Percentiles rank a stretch among this genome's conserved stretches.
These are phyloP conservation scores for Cudoniella acicularis DNA, from an alignment of 495 filamentous ascomycete genomes.

Conservation along the genomic window DNA sequence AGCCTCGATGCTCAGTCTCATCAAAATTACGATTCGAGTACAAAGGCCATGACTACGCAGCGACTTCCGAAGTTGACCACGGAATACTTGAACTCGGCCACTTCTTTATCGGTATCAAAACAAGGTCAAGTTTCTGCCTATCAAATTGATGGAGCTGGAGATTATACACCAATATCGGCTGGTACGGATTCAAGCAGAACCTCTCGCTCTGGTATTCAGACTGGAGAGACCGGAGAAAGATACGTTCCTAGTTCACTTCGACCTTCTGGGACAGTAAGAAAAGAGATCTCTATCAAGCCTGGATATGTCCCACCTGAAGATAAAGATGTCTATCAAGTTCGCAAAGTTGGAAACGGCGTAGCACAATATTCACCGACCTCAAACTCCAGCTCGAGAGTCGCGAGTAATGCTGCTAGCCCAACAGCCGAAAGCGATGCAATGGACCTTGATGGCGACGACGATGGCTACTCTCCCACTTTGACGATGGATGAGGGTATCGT, in stretches of 20 bases:
- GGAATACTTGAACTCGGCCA: background rate
- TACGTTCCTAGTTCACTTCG: conserved; percentile 1
- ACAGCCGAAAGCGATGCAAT: background rate
- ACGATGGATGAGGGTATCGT: background rate
- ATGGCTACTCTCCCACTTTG: background rate
- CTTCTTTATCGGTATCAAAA: background rate
- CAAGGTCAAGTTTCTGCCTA: background rate
- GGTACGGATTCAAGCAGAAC: background rate
- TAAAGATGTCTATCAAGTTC: background rate
- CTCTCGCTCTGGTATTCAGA: conserved; percentile 1
- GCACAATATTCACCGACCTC: background rate
- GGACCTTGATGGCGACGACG: background rate
- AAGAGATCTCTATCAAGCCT: conserved; percentile 1
- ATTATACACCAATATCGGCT: background rate
- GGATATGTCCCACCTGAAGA: conserved; percentile 8
- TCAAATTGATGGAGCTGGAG: conserved; percentile 4
- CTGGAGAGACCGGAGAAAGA: background rate
- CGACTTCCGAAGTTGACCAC: background rate
- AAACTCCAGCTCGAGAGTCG: background rate
- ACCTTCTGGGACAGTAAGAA: background rate
- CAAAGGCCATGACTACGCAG: background rate
- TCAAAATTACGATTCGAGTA: too few relatives aligned
- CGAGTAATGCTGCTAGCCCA: background rate
- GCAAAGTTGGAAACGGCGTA: background rate
- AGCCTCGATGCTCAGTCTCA: too few relatives aligned